phyloP scores from a whole-genome alignment of 2,329 filamentous ascomycete species.

The Emericellopsis atlantica region DNA sequence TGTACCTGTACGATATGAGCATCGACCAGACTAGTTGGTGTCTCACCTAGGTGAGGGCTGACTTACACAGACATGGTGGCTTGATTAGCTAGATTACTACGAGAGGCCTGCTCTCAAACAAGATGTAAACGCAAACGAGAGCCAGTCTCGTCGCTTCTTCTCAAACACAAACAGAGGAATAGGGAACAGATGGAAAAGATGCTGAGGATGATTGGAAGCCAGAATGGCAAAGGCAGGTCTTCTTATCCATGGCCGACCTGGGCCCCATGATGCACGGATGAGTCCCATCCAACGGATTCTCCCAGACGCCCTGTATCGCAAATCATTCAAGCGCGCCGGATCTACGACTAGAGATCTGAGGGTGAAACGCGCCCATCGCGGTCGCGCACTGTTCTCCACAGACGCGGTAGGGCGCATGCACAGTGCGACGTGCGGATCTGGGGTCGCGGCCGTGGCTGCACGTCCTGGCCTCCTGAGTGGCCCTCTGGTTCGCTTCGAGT shows the following conservation, averaged over 20 bases:
- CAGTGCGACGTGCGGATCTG: too few relatives aligned
- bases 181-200: not conserved
- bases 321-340: not conserved
- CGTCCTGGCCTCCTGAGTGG: too few relatives aligned
- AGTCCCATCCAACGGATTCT: not conserved
- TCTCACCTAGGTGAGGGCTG: not conserved
- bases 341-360: not conserved
- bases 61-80: not conserved
- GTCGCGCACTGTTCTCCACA: too few relatives aligned
- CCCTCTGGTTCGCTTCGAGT: too few relatives aligned
- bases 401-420: too few relatives aligned
- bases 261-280: not conserved
- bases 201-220: too few relatives aligned
- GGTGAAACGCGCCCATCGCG: too few relatives aligned
- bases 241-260: not conserved
- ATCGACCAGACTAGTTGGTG: not conserved
- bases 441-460: too few relatives aligned
- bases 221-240: too few relatives aligned
- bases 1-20: not conserved
- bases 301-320: not conserved
- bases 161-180: not conserved
- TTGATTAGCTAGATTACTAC: not conserved
- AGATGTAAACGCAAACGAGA: not conserved
- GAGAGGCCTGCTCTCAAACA: not conserved
- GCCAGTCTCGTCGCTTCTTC: not conserved